phyloP scores from a whole-genome alignment of 345 rosid genomes.

The Brassica incana region DNA sequence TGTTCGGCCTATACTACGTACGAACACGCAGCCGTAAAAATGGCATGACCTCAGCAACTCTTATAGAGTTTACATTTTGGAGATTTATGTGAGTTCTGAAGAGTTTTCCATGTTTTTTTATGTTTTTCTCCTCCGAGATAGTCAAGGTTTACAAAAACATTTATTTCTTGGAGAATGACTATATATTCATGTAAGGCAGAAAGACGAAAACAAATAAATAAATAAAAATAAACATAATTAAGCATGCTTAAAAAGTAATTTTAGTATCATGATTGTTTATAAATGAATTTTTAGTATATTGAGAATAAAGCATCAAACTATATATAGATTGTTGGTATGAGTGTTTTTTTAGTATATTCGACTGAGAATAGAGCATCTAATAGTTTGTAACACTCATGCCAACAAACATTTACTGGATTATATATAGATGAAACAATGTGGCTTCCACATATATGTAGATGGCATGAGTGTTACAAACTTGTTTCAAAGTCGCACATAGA shows the following conservation, averaged over 20 bases:
- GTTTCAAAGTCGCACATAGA: not conserved
- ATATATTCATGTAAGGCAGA: not conserved
- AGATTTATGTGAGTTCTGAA: not conserved
- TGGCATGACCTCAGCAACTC: constrained; percentile 6
- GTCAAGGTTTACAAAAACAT: not conserved
- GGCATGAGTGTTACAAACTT: not conserved
- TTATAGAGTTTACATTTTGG: not conserved
- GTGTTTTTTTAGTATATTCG: no score
- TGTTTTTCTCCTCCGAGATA: not conserved
- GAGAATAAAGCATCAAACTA: no score
- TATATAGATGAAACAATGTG: not conserved
- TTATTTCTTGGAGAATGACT: not conserved
- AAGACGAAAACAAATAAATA: no score
- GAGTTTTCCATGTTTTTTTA: not conserved
- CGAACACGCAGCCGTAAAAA: constrained; percentile 1
- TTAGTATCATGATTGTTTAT: no score
- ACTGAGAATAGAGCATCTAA: no score
- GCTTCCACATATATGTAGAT: not conserved
- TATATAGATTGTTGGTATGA: no score
- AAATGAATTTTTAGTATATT: no score
- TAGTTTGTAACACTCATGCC: no score
- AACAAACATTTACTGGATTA: not conserved
- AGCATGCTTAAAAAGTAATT: no score
- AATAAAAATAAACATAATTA: no score
- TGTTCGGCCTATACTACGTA: constrained; percentile 15